Percentiles rank a stretch among this genome's conserved stretches.
These are phyloP conservation scores for Limnanthes douglasii DNA, from an alignment of 345 rosid genomes.

Conservation along the genomic window DNA sequence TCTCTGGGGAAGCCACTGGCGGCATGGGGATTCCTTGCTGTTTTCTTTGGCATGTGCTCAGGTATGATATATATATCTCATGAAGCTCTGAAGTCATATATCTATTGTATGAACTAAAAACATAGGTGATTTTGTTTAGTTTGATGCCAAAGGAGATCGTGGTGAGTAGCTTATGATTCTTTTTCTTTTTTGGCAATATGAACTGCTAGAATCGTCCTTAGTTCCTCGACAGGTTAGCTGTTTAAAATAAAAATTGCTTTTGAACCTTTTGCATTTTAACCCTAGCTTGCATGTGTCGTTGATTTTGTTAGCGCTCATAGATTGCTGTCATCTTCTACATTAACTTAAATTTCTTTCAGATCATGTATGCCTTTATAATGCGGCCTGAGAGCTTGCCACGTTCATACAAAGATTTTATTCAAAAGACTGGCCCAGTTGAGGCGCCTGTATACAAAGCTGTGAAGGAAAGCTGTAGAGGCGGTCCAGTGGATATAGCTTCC, in stretches of 20 bases:
- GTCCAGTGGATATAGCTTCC: conserved; percentile 59
- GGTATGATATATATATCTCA: conserved; percentile 22
- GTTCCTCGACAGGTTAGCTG: too few species aligned
- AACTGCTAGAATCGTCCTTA: too few species aligned
- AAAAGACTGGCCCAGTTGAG: conserved; percentile 95
- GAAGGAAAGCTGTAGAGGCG: conserved; percentile 84
- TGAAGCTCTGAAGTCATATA: not conserved
- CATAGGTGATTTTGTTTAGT: too few species aligned
- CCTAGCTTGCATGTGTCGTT: too few species aligned
- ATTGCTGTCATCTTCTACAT: too few species aligned
- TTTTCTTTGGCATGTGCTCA: conserved; percentile 86
- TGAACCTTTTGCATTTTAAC: too few species aligned
- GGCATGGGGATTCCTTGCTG: conserved; percentile 94
- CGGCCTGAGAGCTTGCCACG: conserved; percentile 97
- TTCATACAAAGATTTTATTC: conserved; percentile 88
- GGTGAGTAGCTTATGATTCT: too few species aligned
- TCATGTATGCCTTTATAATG: conserved; percentile 86
- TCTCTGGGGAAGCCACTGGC: conserved; percentile 97
- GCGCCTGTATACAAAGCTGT: conserved; percentile 86
- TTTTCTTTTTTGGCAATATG: too few species aligned
- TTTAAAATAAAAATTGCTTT: too few species aligned
- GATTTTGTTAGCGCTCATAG: too few species aligned
- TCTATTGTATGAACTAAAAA: too few species aligned
- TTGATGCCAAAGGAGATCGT: too few species aligned
- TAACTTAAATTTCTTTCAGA: conserved; percentile 42